These are phyloP conservation scores for Verbascum thapsus DNA, from an alignment of 257 asterid genomes.

Conservation along the genomic window DNA sequence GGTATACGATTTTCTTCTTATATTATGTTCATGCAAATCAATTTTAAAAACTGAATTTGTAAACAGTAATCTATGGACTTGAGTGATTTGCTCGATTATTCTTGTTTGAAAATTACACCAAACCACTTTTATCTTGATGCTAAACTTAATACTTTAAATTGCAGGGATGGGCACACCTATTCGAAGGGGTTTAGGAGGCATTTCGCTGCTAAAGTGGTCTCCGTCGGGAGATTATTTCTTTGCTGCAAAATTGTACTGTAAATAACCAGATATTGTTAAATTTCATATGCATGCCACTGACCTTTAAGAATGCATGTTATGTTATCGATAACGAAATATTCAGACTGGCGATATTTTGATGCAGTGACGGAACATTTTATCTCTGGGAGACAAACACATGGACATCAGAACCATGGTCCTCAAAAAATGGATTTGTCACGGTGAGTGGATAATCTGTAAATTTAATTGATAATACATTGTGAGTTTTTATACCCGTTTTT, in stretches of 20 bases:
- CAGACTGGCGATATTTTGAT: slow-evolving; percentile 27
- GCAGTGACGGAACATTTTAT: slow-evolving; percentile 97
- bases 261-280: slow-evolving; percentile 22
- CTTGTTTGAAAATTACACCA: slow-evolving; percentile 13
- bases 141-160: slow-evolving; percentile 23
- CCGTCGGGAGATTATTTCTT: slow-evolving; percentile 95
- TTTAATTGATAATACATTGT: slow-evolving; percentile 5
- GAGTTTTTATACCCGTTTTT: slow-evolving; percentile 1
- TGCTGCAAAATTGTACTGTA: slow-evolving; percentile 84
- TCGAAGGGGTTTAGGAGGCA: slow-evolving; percentile 98
- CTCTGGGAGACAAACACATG: slow-evolving; percentile 98
- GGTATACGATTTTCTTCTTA: slow-evolving; percentile 48
- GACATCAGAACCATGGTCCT: slow-evolving; percentile 98
- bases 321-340: slow-evolving; percentile 17
- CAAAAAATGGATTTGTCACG: slow-evolving; percentile 87
- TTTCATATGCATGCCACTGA: slow-evolving; percentile 24
- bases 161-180: slow-evolving; percentile 91
- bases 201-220: slow-evolving; percentile 93
- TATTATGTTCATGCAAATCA: slow-evolving; percentile 11
- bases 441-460: slow-evolving; percentile 46
- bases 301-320: slow-evolving; percentile 26
- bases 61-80: background rate
- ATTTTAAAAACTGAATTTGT: background rate
- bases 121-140: slow-evolving; percentile 16
- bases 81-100: slow-evolving; percentile 6